phyloP scores from a whole-genome alignment of 2,329 filamentous ascomycete species.

The Aciculosporium take region DNA sequence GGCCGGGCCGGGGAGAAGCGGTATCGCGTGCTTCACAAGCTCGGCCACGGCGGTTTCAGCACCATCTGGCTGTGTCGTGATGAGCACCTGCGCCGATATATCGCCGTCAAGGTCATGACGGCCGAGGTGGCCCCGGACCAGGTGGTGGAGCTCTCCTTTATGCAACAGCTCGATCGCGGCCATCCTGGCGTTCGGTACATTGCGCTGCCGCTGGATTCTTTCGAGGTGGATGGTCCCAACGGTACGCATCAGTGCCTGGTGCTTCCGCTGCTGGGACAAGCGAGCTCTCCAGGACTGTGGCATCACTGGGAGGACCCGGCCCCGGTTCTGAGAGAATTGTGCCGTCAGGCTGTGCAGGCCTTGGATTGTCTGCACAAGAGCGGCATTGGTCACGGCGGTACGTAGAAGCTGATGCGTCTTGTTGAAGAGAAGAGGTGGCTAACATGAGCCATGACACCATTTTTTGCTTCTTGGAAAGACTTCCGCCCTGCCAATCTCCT shows the following conservation, averaged over 20 bases:
- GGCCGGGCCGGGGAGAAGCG: conserved; percentile 13
- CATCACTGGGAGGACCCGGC: conserved; percentile 3
- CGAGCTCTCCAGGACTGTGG: conserved; percentile 8
- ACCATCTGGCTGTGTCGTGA: conserved; percentile 29
- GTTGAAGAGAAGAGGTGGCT: too few species aligned
- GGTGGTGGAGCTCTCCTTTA: conserved; percentile 1
- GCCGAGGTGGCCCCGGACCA: conserved; percentile 8
- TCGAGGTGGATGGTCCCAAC: conserved; percentile 13
- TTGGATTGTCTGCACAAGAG: conserved; percentile 14
- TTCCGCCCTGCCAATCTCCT: conserved; percentile 17
- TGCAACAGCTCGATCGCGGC: conserved; percentile 1
- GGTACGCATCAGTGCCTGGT: conserved; percentile 15
- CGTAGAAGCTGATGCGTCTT: neutral
- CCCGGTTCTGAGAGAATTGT: conserved; percentile 8
- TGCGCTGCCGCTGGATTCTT: conserved; percentile 12
- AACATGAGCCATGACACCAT: too few species aligned
- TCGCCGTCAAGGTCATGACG: conserved; percentile 19
- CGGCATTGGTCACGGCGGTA: conserved; percentile 19
- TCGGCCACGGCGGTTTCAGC: conserved; percentile 27
- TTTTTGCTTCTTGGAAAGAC: too few species aligned
- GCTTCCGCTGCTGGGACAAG: conserved; percentile 14
- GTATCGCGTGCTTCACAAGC: conserved; percentile 29
- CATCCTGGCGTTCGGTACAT: conserved; percentile 2
- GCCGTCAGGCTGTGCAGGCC: conserved; percentile 10
- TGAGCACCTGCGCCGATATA: conserved; percentile 14